These are phyloP conservation scores for Miscanthus lutarioriparius DNA, from an alignment of 176 grass and related monocot genomes.

Conservation along the genomic window DNA sequence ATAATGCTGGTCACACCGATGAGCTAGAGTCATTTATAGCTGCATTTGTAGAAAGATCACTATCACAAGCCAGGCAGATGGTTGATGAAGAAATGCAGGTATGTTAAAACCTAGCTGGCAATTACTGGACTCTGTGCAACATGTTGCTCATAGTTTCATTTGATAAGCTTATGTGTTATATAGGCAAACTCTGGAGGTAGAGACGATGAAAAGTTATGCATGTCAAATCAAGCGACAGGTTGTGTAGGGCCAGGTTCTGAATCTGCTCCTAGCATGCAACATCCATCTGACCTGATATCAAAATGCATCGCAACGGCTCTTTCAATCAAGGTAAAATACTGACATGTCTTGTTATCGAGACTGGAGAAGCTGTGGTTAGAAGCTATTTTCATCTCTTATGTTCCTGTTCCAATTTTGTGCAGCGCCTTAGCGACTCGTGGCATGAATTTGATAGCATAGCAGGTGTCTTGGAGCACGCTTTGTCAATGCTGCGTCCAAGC, in stretches of 20 bases:
- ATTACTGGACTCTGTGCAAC: constrained; percentile 5
- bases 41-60: constrained; percentile 46
- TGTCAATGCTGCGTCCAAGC: constrained; percentile 47
- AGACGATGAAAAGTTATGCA: constrained; percentile 16
- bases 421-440: constrained; percentile 44
- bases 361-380: neutral
- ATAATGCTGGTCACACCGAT: constrained; percentile 3
- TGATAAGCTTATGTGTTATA: constrained; percentile 12
- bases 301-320: constrained; percentile 52
- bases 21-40: constrained; percentile 40
- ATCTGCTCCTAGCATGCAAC: neutral
- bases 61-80: constrained; percentile 48
- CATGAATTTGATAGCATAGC: constrained; percentile 41
- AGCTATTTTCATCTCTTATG: neutral
- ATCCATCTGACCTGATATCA: constrained; percentile 42
- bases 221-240: constrained; percentile 19
- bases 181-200: constrained; percentile 25
- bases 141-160: neutral
- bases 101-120: constrained; percentile 18
- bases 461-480: constrained; percentile 53
- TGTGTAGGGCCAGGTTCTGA: constrained; percentile 2
- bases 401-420: constrained; percentile 21
- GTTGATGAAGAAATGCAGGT: constrained; percentile 49
- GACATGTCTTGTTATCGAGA: neutral
- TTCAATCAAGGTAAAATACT: constrained; percentile 58